Conservation (phyloP, 1,139 yeast genomes). For the Taphrina confusa region DNA sequence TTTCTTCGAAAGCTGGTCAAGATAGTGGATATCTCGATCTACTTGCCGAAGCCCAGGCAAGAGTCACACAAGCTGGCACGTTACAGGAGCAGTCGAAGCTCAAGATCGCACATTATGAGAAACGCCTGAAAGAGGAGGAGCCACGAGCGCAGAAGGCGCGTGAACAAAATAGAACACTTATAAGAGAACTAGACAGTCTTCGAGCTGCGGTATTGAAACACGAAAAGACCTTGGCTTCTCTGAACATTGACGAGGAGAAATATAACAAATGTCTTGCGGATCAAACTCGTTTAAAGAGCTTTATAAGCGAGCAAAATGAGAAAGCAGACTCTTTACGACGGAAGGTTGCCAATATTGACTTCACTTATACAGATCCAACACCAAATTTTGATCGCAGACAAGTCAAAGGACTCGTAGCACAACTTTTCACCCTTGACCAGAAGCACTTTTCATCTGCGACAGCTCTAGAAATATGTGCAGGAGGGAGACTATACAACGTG, state of each 20-base stretch:
- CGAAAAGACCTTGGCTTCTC: slow-evolving; percentile 52
- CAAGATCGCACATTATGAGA: slow-evolving; percentile 59
- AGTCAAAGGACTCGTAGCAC: slow-evolving; percentile 90
- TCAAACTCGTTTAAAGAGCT: slow-evolving; percentile 46
- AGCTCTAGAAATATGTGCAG: slow-evolving; percentile 93
- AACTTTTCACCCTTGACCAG: slow-evolving; percentile 67
- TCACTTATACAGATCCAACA: slow-evolving; percentile 66
- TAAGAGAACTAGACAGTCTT: slow-evolving; percentile 53
- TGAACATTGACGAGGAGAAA: slow-evolving; percentile 61
- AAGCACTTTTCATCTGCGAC: slow-evolving; percentile 64
- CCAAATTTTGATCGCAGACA: slow-evolving; percentile 60
- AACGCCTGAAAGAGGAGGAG: slow-evolving; percentile 57
- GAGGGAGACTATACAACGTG: slow-evolving; percentile 83
- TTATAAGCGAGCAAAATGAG: slow-evolving; percentile 51
- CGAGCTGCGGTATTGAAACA: slow-evolving; percentile 50
- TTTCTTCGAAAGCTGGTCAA: slow-evolving; percentile 76
- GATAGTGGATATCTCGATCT: slow-evolving; percentile 82
- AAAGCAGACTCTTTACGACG: slow-evolving; percentile 63
- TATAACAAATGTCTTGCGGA: slow-evolving; percentile 40
- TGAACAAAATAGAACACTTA: slow-evolving; percentile 53
- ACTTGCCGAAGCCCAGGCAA: slow-evolving; percentile 58
- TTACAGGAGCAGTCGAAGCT: slow-evolving; percentile 62
- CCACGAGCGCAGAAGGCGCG: slow-evolving; percentile 60
- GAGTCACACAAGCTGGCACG: slow-evolving; percentile 58
- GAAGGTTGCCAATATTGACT: slow-evolving; percentile 72